A percentile compares a stretch with the other conserved stretches of the same genome.
Conservation (phyloP, 139 green algal genomes). For the Coelastrella sp. region DNA sequence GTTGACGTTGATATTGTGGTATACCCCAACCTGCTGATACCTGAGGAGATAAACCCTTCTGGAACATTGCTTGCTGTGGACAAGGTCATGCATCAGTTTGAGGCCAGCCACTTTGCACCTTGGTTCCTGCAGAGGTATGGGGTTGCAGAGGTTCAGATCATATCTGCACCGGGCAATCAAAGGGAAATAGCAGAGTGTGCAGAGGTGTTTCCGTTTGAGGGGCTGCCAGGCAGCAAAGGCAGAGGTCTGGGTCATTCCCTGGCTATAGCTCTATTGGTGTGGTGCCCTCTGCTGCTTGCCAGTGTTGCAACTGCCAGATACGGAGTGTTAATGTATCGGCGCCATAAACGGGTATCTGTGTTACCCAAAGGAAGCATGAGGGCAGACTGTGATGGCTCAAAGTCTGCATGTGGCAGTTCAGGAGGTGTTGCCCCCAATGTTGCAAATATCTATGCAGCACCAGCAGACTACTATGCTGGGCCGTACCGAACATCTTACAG, state of each 20-base stretch:
- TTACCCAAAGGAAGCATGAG: not conserved
- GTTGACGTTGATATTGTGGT: conserved; percentile 4
- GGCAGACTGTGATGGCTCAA: not conserved
- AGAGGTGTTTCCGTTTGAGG: not conserved
- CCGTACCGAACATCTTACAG: conserved; percentile 22
- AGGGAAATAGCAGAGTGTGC: not conserved
- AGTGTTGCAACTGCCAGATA: not conserved
- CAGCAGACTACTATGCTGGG: conserved; percentile 7
- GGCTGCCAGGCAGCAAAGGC: not conserved
- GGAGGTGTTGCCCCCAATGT: not conserved
- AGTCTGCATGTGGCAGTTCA: not conserved
- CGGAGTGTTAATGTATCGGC: not conserved
- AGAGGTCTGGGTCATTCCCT: not conserved
- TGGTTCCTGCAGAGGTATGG: not conserved
- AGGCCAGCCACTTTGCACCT: not conserved
- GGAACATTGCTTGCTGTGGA: not conserved
- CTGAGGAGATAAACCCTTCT: conserved; percentile 16
- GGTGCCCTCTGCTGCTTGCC: conserved; percentile 7
- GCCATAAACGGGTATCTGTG: not conserved
- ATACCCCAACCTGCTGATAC: conserved; percentile 11
- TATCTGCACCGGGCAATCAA: not conserved
- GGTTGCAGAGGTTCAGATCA: not conserved
- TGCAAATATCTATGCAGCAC: conserved; percentile 7
- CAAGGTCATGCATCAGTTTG: not conserved
- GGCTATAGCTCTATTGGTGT: not conserved